A percentile compares a stretch with the other conserved stretches of the same genome.
phyloP scores from a whole-genome alignment of 148 eudicot species.

The Beta vulgaris region DNA sequence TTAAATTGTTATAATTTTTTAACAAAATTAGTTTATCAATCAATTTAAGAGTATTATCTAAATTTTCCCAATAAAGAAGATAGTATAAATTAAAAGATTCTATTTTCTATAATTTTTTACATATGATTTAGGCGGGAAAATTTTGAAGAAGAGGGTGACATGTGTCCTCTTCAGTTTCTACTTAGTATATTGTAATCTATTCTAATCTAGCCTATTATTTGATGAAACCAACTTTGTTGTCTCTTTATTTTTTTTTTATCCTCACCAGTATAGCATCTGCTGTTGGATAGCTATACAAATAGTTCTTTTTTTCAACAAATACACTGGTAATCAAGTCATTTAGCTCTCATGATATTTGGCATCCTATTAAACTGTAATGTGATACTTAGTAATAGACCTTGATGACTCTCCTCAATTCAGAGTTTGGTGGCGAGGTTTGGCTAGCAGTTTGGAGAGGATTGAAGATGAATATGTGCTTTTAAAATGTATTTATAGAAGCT shows the following conservation, averaged over 20 bases:
- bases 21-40: no score
- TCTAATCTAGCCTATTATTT: not conserved
- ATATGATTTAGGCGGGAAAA: no score
- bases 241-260: not conserved
- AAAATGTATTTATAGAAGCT: not conserved
- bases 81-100: no score
- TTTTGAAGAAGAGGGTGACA: no score
- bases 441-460: not conserved
- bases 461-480: not conserved
- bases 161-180: no score
- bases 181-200: not conserved
- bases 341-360: not conserved
- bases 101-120: no score
- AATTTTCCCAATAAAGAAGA: no score
- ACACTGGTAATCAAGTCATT: not conserved
- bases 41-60: no score
- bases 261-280: not conserved
- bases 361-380: not conserved
- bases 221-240: not conserved
- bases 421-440: not conserved
- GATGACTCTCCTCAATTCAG: not conserved
- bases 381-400: not conserved
- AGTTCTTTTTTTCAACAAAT: not conserved
- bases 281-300: not conserved
- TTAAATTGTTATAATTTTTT: no score